Evolutionary conservation across 208 protist genomes (phyloP).

Genomic region (Leishmania tarentolae): DNA sequence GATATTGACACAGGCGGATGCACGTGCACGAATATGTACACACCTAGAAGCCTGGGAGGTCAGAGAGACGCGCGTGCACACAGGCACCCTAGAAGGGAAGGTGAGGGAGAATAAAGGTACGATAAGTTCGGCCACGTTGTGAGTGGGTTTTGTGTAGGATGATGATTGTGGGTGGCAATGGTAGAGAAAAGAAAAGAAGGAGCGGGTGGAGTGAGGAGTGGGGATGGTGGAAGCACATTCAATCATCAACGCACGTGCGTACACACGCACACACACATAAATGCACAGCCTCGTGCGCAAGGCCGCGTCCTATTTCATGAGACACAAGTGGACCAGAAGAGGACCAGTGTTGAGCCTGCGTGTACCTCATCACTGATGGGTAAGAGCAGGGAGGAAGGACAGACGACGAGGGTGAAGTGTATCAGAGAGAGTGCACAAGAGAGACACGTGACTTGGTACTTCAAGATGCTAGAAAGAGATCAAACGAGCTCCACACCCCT

Average conservation of each 20-base stretch:
- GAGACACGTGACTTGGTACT: not conserved
- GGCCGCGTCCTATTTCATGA: not conserved
- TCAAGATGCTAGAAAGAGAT: not conserved
- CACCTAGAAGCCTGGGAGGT: not conserved
- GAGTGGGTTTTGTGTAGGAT: not conserved
- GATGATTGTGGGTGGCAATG: not conserved
- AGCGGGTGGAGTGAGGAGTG: not conserved
- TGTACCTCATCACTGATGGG: not conserved
- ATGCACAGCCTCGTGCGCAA: constrained; percentile 3
- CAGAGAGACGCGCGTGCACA: not conserved
- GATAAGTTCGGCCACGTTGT: not conserved
- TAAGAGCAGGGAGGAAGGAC: not conserved
- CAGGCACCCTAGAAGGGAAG: not conserved
- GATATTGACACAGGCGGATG: not conserved
- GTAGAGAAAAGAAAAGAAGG: not conserved
- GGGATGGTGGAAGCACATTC: not conserved
- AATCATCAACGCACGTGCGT: not conserved
- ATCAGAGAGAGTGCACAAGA: not conserved
- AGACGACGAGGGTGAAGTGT: not conserved
- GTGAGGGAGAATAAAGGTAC: not conserved
- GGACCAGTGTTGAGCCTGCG: not conserved
- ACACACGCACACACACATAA: constrained; percentile 1
- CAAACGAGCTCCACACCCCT: not conserved
- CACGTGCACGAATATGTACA: not conserved
- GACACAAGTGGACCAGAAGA: not conserved